Percentiles rank a stretch among this genome's conserved stretches.
Conservation (phyloP, 2,329 filamentous ascomycete genomes). For the Neonectria faginata region DNA sequence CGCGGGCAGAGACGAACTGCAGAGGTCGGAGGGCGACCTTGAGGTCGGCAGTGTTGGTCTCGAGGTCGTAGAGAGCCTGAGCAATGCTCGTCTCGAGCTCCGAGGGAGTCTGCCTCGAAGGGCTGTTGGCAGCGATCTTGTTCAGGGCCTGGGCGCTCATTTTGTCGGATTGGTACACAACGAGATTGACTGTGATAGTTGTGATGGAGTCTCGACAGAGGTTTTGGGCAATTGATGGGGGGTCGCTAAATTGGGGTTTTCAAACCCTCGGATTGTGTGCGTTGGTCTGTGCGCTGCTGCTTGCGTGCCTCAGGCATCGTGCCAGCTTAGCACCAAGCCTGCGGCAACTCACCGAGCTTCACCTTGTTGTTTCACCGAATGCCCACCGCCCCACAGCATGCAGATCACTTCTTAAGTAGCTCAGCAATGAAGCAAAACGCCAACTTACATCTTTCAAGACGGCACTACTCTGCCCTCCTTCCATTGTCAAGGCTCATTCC, state of each 20-base stretch:
- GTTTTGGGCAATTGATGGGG: constrained; percentile 48
- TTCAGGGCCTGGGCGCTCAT: constrained; percentile 82
- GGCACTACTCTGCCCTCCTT: background rate
- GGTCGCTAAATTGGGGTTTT: constrained; percentile 58
- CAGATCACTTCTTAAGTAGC: constrained; percentile 4
- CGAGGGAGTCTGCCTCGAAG: constrained; percentile 93
- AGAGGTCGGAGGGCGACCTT: constrained; percentile 95
- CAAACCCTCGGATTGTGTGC: constrained; percentile 50
- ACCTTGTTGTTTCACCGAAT: constrained; percentile 12
- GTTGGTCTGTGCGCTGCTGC: constrained; percentile 28
- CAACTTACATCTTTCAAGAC: background rate
- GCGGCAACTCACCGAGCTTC: constrained; percentile 18
- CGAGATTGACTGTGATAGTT: constrained; percentile 48
- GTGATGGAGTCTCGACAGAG: constrained; percentile 41
- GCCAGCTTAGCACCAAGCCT: background rate
- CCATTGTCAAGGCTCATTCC: background rate
- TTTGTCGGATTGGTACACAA: constrained; percentile 61
- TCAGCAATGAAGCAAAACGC: background rate
- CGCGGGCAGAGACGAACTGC: constrained; percentile 98
- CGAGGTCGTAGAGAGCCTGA: constrained; percentile 97
- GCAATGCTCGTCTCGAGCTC: constrained; percentile 98
- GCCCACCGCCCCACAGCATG: constrained; percentile 10
- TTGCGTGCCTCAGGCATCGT: constrained; percentile 35
- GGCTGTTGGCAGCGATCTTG: constrained; percentile 99
- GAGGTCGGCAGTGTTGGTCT: constrained; percentile 99